A percentile compares a stretch with the other conserved stretches of the same genome.
phyloP scores from a whole-genome alignment of 768 basidiomycete genomes.

The Tylopilus vinaceipallidus region DNA sequence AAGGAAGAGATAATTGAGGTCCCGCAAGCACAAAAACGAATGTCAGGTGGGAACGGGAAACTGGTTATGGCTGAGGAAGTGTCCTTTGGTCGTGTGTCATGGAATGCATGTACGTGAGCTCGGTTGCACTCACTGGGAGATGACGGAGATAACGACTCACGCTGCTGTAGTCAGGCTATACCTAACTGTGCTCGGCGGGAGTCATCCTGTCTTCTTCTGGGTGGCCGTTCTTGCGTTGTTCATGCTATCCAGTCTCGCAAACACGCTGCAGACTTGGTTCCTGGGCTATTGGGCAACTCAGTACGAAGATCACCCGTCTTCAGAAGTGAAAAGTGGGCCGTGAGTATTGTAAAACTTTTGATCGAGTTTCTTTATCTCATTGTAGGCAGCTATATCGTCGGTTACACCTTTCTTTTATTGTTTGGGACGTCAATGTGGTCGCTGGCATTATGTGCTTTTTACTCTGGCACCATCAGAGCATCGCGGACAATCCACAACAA shows the following conservation, averaged over 20 bases:
- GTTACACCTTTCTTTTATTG: not conserved
- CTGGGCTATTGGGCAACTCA: constrained; percentile 4
- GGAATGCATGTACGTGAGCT: too few species aligned
- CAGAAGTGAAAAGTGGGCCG: not conserved
- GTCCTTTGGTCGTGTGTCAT: not conserved
- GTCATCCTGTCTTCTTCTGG: not conserved
- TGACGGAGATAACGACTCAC: not conserved
- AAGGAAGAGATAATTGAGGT: not conserved
- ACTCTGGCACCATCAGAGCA: not conserved
- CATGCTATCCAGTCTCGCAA: not conserved
- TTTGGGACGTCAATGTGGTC: not conserved
- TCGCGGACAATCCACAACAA: not conserved
- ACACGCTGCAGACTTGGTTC: not conserved
- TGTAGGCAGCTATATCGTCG: not conserved
- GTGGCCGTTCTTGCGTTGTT: not conserved
- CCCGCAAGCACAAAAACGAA: not conserved
- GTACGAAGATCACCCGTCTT: not conserved
- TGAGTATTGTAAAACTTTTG: not conserved
- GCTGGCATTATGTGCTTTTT: not conserved
- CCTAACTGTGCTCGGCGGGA: not conserved
- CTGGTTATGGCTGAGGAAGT: constrained; percentile 1
- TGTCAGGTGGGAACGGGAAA: not conserved
- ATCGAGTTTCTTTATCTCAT: not conserved
- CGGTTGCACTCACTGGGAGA: too few species aligned
- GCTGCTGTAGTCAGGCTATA: not conserved